A percentile compares a stretch with the other conserved stretches of the same genome.
Evolutionary conservation across 345 rosid species (phyloP).

Genomic region (Eucalyptus sp.): DNA sequence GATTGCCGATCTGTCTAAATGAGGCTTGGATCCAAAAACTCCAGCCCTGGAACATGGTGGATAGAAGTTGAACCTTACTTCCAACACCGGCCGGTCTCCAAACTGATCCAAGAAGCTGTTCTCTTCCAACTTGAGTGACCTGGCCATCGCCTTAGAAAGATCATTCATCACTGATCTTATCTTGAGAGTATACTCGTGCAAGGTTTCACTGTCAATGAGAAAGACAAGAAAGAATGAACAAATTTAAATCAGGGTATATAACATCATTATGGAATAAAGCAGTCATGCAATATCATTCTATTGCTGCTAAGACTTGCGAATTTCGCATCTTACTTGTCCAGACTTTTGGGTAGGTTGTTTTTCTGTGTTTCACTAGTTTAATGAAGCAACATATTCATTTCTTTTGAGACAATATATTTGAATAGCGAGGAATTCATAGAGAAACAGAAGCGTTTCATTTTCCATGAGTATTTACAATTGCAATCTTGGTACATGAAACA

Average conservation of each 20-base stretch:
- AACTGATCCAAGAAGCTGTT: constrained; percentile 26
- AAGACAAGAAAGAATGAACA: not conserved
- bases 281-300: not conserved
- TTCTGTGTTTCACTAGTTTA: not conserved
- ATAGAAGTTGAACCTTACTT: constrained; percentile 38
- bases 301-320: not conserved
- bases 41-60: constrained; percentile 36
- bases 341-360: not conserved
- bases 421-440: not conserved
- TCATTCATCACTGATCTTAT: constrained; percentile 7
- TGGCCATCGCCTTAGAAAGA: constrained; percentile 36
- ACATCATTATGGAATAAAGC: not conserved
- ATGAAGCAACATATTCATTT: not conserved
- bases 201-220: constrained; percentile 6
- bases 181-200: constrained; percentile 15
- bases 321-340: not conserved
- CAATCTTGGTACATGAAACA: not conserved
- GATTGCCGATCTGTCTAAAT: constrained; percentile 38
- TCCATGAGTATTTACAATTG: not conserved
- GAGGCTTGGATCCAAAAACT: constrained; percentile 43
- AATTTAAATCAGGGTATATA: not conserved
- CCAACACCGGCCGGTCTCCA: constrained; percentile 17
- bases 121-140: constrained; percentile 27
- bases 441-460: not conserved
- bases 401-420: not conserved